A percentile compares a stretch with the other conserved stretches of the same genome.
These are phyloP conservation scores for Cardamine chenopodiifolia DNA, from an alignment of 345 rosid species.

Conservation along the genomic window DNA sequence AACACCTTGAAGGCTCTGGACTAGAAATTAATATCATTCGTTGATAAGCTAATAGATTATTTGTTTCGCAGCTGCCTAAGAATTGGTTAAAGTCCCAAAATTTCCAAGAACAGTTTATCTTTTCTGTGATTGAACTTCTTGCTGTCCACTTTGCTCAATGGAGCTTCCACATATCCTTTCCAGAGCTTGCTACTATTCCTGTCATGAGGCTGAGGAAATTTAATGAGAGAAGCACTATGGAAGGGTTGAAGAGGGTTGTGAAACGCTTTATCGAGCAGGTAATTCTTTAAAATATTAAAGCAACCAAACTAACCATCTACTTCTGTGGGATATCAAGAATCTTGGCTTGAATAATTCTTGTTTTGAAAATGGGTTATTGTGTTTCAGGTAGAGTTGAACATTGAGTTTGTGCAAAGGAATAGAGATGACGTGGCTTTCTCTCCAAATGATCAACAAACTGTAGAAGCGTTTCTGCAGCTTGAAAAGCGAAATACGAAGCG, in stretches of 20 bases:
- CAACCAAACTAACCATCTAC: not conserved
- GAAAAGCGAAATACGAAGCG: conserved; percentile 57
- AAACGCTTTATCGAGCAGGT: conserved; percentile 89
- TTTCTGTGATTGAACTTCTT: conserved; percentile 70
- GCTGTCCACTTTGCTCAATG: conserved; percentile 78
- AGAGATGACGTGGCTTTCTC: conserved; percentile 88
- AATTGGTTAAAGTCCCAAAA: conserved; percentile 81
- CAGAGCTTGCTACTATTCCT: conserved; percentile 85
- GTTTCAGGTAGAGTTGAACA: conserved; percentile 70
- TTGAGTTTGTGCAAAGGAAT: conserved; percentile 70
- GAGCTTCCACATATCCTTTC: conserved; percentile 91
- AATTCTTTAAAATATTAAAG: not conserved
- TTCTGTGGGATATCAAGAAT: not conserved
- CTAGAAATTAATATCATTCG: not conserved
- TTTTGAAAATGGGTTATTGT: conserved; percentile 3
- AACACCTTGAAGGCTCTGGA: not conserved
- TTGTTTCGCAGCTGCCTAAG: conserved; percentile 73
- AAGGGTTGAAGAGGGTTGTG: conserved; percentile 58
- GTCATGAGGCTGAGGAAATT: conserved; percentile 67
- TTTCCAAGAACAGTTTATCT: conserved; percentile 73
- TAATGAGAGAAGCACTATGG: conserved; percentile 57
- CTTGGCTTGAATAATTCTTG: conserved; percentile 11
- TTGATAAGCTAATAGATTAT: conserved; percentile 13
- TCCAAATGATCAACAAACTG: conserved; percentile 77
- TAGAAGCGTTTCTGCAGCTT: conserved; percentile 78